Evolutionary conservation across 768 basidiomycete species (phyloP).

Genomic region (Leucocoprinus birnbaumii): DNA sequence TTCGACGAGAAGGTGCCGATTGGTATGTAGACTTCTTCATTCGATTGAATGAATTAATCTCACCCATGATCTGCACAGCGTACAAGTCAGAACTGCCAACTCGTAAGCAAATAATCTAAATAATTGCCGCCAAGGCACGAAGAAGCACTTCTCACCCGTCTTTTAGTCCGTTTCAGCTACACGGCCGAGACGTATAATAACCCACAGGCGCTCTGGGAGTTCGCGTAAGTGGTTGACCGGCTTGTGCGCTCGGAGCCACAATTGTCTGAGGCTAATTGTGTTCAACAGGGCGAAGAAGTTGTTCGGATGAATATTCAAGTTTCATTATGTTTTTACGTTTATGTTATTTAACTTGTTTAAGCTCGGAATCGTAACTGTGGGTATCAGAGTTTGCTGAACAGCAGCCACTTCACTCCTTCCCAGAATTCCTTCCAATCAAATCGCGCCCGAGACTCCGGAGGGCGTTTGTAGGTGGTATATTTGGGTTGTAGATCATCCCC

Average conservation of each 20-base stretch:
- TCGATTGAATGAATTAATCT: background rate
- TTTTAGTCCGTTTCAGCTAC: conserved; percentile 55
- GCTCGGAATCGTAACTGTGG: background rate
- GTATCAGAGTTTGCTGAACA: conserved; percentile 43
- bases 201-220: conserved; percentile 57
- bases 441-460: conserved; percentile 14
- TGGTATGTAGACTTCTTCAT: conserved; percentile 21
- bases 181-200: conserved; percentile 63
- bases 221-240: conserved; percentile 41
- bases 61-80: conserved; percentile 21
- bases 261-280: too few species aligned
- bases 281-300: background rate
- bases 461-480: conserved; percentile 6
- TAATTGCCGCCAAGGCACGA: background rate
- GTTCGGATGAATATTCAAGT: background rate
- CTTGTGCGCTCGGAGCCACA: too few species aligned
- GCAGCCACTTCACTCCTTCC: conserved; percentile 46
- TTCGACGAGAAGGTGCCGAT: conserved; percentile 37
- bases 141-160: background rate
- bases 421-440: conserved; percentile 27
- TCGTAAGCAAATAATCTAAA: conserved; percentile 18
- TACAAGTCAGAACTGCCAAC: conserved; percentile 40
- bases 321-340: too few species aligned
- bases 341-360: too few species aligned
- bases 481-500: conserved; percentile 3